Conservation (phyloP, 768 basidiomycete genomes). For the Astraeus odoratus region DNA sequence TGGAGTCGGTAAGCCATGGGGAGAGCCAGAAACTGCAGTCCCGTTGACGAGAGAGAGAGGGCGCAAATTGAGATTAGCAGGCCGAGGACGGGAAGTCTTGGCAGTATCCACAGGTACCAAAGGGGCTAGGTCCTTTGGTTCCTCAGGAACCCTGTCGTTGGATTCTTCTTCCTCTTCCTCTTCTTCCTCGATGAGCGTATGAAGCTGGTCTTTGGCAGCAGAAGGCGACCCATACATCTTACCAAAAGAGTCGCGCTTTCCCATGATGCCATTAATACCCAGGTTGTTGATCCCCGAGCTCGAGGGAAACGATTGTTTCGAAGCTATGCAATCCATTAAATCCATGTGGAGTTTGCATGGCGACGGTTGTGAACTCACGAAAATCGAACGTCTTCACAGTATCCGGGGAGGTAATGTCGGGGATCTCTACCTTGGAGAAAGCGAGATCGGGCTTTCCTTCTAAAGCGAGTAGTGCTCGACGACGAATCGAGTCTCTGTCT, state of each 20-base stretch:
- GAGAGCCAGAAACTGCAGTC: constrained; percentile 30
- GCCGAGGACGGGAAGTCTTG: constrained; percentile 51
- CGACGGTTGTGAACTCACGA: constrained; percentile 39
- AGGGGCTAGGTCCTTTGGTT: constrained; percentile 16
- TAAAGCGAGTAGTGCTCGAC: constrained; percentile 77
- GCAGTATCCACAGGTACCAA: constrained; percentile 22
- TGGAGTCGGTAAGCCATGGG: constrained; percentile 45
- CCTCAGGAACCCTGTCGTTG: constrained; percentile 8
- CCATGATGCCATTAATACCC: constrained; percentile 37
- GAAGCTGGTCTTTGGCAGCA: constrained; percentile 67
- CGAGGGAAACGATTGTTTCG: constrained; percentile 54
- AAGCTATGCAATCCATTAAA: constrained; percentile 33
- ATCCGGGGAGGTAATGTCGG: constrained; percentile 60
- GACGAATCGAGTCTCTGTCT: constrained; percentile 73
- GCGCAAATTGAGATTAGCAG: constrained; percentile 59
- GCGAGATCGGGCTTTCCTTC: constrained; percentile 74
- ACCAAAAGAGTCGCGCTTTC: constrained; percentile 75
- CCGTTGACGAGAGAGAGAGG: constrained; percentile 66
- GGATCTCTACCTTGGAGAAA: constrained; percentile 77
- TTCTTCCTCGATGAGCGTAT: constrained; percentile 78
- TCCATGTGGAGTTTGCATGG: background rate
- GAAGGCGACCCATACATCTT: constrained; percentile 57
- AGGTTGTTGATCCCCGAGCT: constrained; percentile 35
- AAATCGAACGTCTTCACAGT: constrained; percentile 58
- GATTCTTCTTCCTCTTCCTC: constrained; percentile 70